A percentile compares a stretch with the other conserved stretches of the same genome.
phyloP scores from a whole-genome alignment of 208 protist genomes.

The Leishmania tropica region DNA sequence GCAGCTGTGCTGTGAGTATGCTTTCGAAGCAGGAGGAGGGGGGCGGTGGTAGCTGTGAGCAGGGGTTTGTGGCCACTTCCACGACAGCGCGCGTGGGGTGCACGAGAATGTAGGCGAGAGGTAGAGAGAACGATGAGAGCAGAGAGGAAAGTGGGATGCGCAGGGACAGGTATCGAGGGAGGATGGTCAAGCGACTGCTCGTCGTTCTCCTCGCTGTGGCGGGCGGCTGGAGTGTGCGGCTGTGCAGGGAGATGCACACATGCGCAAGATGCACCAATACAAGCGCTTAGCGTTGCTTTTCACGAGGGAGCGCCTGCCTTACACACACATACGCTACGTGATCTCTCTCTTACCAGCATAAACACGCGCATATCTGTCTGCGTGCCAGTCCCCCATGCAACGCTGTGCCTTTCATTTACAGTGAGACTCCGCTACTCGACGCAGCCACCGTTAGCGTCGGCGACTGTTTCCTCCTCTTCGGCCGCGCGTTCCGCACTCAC shows the following conservation, averaged over 20 bases:
- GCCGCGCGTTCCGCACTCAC: not conserved
- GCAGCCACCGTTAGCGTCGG: not conserved
- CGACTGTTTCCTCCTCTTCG: conserved; percentile 8
- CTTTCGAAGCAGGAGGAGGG: not conserved
- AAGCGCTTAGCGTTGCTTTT: not conserved
- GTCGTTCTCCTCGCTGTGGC: not conserved
- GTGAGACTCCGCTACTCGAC: not conserved
- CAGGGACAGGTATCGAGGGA: not conserved
- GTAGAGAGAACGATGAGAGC: not conserved
- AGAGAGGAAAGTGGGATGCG: not conserved
- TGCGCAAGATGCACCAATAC: not conserved
- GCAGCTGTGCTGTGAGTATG: not conserved
- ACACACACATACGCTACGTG: not conserved
- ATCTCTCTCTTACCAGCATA: not conserved
- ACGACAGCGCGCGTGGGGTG: not conserved
- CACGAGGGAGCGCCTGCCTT: not conserved
- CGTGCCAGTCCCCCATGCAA: not conserved
- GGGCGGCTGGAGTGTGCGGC: not conserved
- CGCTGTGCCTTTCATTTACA: not conserved
- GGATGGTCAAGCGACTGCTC: not conserved
- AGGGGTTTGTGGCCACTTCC: not conserved
- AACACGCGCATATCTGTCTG: not conserved
- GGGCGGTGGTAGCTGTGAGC: not conserved
- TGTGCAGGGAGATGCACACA: not conserved
- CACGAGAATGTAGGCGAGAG: not conserved